Conservation (phyloP, 2,329 filamentous ascomycete genomes). For the Fusarium sp. region DNA sequence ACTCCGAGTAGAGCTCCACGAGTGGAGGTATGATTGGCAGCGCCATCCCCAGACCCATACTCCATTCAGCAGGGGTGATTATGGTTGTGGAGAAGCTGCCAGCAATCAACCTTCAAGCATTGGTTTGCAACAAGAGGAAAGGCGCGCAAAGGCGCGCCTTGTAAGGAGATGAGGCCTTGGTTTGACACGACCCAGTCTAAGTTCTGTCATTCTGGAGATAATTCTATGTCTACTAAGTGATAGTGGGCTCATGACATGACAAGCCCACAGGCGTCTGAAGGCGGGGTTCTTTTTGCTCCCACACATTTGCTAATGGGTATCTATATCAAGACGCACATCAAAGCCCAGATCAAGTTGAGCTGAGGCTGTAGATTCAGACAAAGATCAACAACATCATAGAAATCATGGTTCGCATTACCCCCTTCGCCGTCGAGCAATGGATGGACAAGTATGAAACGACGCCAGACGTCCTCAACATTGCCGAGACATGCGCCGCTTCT, state of each 20-base stretch:
- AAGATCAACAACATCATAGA: neutral
- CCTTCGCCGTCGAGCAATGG: conserved; percentile 79
- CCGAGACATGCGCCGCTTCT: conserved; percentile 83
- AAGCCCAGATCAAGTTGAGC: neutral
- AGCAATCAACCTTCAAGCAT: neutral
- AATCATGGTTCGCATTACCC: conserved; percentile 67
- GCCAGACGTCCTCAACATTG: conserved; percentile 74
- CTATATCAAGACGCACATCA: neutral
- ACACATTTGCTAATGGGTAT: neutral
- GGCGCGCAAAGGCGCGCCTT: neutral
- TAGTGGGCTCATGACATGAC: neutral
- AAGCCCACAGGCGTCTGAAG: conserved; percentile 3
- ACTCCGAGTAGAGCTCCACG: neutral
- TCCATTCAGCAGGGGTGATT: neutral
- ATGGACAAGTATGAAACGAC: conserved; percentile 72
- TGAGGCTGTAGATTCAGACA: neutral
- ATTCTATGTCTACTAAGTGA: neutral
- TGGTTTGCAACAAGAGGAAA: neutral
- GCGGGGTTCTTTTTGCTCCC: neutral
- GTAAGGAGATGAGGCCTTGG: neutral
- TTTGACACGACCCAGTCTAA: neutral
- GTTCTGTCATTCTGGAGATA: neutral
- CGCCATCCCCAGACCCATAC: neutral
- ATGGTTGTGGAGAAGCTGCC: conserved; percentile 1
- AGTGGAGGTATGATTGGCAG: neutral